phyloP scores from a whole-genome alignment of 2,329 filamentous ascomycete genomes.

The Paramyrothecium sp. region DNA sequence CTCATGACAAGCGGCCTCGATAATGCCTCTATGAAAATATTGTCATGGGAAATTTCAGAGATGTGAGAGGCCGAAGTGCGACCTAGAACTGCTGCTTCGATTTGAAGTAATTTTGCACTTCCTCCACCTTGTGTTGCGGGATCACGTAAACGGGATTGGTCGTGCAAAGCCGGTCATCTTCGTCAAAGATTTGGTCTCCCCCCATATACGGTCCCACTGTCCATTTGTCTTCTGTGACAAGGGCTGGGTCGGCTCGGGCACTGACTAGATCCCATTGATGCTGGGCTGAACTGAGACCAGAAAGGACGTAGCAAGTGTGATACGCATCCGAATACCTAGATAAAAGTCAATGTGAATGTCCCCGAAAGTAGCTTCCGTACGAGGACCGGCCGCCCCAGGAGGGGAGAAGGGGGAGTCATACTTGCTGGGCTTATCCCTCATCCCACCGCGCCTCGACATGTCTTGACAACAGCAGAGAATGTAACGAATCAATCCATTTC shows the following conservation, averaged over 20 bases:
- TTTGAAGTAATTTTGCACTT: constrained; percentile 64
- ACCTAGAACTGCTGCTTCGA: constrained; percentile 55
- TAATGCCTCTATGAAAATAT: background rate
- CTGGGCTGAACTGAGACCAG: constrained; percentile 80
- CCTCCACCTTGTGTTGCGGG: constrained; percentile 66
- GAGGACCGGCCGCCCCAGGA: no score
- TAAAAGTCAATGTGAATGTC: constrained; percentile 1
- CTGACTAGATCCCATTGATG: constrained; percentile 56
- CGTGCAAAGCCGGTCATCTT: constrained; percentile 65
- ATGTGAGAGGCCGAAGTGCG: background rate
- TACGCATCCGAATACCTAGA: constrained; percentile 77
- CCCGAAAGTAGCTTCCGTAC: constrained; percentile 1
- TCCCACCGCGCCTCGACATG: constrained; percentile 66
- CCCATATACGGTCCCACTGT: constrained; percentile 47
- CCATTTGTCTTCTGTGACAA: constrained; percentile 41
- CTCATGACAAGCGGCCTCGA: background rate
- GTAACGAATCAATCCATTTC: constrained; percentile 83
- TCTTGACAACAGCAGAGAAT: constrained; percentile 88
- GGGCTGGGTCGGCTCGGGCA: constrained; percentile 28
- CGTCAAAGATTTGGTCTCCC: constrained; percentile 65
- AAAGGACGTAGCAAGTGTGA: constrained; percentile 89
- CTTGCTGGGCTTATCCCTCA: constrained; percentile 93
- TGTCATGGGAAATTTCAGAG: background rate
- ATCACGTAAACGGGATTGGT: constrained; percentile 87
- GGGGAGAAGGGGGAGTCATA: constrained; percentile 48